Evolutionary conservation across 139 green algal genomes (phyloP).

Genomic region (Coccomyxa sp.): DNA sequence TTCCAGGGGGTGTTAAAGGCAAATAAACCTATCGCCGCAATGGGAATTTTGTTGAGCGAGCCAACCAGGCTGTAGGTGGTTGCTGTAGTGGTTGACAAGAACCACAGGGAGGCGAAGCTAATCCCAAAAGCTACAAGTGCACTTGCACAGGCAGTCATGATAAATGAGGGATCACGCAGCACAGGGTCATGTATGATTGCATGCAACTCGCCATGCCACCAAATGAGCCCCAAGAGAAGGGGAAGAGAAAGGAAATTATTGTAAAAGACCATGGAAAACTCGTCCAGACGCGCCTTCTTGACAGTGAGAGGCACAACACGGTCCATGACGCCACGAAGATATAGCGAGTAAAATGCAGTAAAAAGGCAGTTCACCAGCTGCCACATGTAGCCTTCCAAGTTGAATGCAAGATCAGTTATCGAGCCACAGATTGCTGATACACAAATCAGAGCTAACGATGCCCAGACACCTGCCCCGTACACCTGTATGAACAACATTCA

Average conservation of each 20-base stretch:
- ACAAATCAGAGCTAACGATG: constrained; percentile 74
- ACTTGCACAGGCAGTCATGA: constrained; percentile 31
- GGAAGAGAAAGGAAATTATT: constrained; percentile 92
- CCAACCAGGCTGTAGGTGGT: constrained; percentile 87
- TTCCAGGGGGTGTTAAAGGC: constrained; percentile 70
- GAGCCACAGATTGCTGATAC: constrained; percentile 68
- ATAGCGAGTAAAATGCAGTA: constrained; percentile 77
- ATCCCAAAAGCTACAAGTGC: constrained; percentile 52
- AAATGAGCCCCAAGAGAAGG: constrained; percentile 58
- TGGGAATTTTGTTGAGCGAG: constrained; percentile 88
- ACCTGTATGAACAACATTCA: background rate
- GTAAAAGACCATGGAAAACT: constrained; percentile 79
- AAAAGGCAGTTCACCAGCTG: constrained; percentile 86
- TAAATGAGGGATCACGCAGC: constrained; percentile 39
- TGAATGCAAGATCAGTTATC: constrained; percentile 82
- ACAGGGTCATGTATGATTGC: constrained; percentile 38
- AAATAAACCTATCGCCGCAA: constrained; percentile 80
- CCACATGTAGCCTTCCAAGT: constrained; percentile 74
- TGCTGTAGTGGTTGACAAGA: constrained; percentile 81
- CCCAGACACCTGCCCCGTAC: constrained; percentile 52
- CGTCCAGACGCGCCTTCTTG: constrained; percentile 42
- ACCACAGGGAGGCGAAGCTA: constrained; percentile 86
- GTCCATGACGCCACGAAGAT: constrained; percentile 84
- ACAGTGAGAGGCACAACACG: constrained; percentile 34
- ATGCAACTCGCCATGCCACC: constrained; percentile 50